These are phyloP conservation scores for Petrea volubilis DNA, from an alignment of 257 asterid species.

Conservation along the genomic window DNA sequence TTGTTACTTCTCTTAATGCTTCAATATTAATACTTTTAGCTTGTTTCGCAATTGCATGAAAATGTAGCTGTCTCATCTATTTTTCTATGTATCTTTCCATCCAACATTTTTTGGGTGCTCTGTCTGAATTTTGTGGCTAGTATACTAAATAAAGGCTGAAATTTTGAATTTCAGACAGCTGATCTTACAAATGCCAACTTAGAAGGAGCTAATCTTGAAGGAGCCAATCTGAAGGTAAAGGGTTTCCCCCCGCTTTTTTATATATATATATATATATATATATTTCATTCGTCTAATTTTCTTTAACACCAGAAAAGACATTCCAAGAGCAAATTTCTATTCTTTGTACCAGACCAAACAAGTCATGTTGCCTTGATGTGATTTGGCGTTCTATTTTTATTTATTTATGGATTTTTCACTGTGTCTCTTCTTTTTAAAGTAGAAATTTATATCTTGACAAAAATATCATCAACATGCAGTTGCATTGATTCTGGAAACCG, in stretches of 20 bases:
- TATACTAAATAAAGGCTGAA: slow-evolving; percentile 16
- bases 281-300: slow-evolving; percentile 7
- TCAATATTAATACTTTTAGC: not conserved
- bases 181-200: slow-evolving; percentile 98
- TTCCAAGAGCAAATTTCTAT: not conserved
- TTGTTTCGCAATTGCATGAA: not conserved
- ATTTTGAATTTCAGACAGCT: slow-evolving; percentile 60
- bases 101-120: slow-evolving; percentile 2
- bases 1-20: not conserved
- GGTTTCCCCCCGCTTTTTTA: too few species aligned
- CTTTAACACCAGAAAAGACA: not conserved
- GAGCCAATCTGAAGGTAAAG: slow-evolving; percentile 91
- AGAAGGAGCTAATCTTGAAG: slow-evolving; percentile 97
- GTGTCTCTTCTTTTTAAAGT: not conserved
- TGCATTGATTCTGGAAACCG: slow-evolving; percentile 14
- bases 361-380: slow-evolving; percentile 12
- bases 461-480: not conserved
- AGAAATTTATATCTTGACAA: not conserved
- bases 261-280: too few species aligned
- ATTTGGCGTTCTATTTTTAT: slow-evolving; percentile 3
- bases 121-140: slow-evolving; percentile 3
- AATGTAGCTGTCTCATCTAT: slow-evolving; percentile 4
- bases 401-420: too few species aligned
- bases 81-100: slow-evolving; percentile 2
- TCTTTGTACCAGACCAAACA: not conserved